Evolutionary conservation across 2,329 filamentous ascomycete species (phyloP).

Genomic region (Apiospora koreana): DNA sequence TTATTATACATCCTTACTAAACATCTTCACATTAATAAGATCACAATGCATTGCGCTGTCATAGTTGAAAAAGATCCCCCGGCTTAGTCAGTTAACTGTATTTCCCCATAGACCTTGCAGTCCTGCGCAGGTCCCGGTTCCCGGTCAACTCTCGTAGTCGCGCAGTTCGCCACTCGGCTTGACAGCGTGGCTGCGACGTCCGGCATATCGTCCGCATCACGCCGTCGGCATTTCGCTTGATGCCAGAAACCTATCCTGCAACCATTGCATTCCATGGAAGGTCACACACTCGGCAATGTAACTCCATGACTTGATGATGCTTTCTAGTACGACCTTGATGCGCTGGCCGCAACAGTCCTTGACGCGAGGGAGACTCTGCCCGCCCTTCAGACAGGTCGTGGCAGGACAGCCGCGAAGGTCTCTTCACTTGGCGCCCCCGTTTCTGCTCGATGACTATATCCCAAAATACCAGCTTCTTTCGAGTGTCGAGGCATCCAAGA

Average conservation of each 20-base stretch:
- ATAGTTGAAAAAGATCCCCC: background rate
- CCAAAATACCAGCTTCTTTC: constrained; percentile 72
- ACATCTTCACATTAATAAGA: background rate
- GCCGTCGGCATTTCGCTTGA: background rate
- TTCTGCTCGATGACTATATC: constrained; percentile 73
- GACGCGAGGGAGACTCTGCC: background rate
- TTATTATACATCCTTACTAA: background rate
- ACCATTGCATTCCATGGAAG: too few relatives aligned
- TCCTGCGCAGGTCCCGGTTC: background rate
- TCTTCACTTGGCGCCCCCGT: constrained; percentile 62
- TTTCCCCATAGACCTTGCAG: background rate
- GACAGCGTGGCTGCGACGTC: background rate
- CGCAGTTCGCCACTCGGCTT: background rate
- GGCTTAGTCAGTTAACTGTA: background rate
- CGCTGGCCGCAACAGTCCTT: background rate
- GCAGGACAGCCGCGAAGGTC: constrained; percentile 11
- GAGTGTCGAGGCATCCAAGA: constrained; percentile 68
- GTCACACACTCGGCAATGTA: background rate
- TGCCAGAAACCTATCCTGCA: background rate
- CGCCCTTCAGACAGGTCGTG: background rate
- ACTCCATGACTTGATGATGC: background rate
- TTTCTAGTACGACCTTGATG: background rate
- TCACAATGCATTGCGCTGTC: background rate
- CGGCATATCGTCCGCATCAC: background rate
- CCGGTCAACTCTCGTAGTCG: background rate